Evolutionary conservation across 805 yeast genomes (phyloP).

Genomic region (Dipodascus geniculatus): DNA sequence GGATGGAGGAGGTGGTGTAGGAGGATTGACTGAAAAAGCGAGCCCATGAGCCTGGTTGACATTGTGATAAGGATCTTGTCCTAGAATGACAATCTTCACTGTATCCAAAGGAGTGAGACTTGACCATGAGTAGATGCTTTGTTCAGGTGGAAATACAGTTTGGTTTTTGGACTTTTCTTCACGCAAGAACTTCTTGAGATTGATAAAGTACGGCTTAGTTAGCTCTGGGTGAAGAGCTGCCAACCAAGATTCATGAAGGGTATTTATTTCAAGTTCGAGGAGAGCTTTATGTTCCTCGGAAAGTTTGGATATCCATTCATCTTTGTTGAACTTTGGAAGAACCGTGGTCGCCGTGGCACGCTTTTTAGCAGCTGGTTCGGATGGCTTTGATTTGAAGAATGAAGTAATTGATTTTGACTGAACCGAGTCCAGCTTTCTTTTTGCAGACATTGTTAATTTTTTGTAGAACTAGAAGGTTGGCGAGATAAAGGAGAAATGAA

Average conservation of each 20-base stretch:
- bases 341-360: constrained; percentile 1
- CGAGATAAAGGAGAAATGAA: no score
- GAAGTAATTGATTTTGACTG: constrained; percentile 8
- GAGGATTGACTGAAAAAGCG: constrained; percentile 83
- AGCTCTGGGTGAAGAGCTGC: constrained; percentile 54
- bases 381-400: constrained; percentile 11
- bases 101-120: constrained; percentile 64
- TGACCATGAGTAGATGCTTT: constrained; percentile 85
- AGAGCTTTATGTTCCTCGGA: constrained; percentile 38
- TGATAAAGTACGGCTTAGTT: constrained; percentile 73
- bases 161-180: constrained; percentile 34
- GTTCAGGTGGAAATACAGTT: constrained; percentile 65
- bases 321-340: constrained; percentile 32
- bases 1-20: constrained; percentile 82
- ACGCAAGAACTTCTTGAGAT: constrained; percentile 51
- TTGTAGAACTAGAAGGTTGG: background rate
- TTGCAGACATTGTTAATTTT: constrained; percentile 1
- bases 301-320: constrained; percentile 38
- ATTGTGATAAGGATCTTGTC: constrained; percentile 97
- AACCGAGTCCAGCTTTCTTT: constrained; percentile 12
- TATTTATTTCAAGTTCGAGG: constrained; percentile 47
- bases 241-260: constrained; percentile 74
- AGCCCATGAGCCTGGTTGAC: constrained; percentile 90
- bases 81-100: constrained; percentile 71
- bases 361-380: constrained; percentile 5